phyloP scores from a whole-genome alignment of 1,284 basidiomycete genomes.

The Peniophora sp. region DNA sequence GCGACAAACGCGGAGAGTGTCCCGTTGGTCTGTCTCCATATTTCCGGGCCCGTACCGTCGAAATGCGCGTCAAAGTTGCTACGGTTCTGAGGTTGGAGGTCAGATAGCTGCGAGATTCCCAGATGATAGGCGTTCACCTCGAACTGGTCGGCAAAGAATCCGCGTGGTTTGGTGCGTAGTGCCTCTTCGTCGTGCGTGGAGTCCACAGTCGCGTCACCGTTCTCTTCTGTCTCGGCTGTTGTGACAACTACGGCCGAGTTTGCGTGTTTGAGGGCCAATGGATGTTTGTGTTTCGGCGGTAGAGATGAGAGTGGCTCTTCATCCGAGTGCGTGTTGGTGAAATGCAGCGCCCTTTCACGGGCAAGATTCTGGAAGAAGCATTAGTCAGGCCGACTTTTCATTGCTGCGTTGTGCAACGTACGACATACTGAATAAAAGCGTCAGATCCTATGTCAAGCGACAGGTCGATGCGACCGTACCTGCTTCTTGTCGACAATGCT shows the following conservation, averaged over 20 bases:
- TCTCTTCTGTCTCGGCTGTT: conserved; percentile 30
- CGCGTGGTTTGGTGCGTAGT: conserved; percentile 44
- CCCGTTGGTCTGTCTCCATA: conserved; percentile 89
- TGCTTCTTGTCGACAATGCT: conserved; percentile 94
- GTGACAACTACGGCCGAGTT: conserved; percentile 51
- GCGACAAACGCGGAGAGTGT: conserved; percentile 82
- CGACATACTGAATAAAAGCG: conserved; percentile 35
- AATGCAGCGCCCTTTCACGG: conserved; percentile 64
- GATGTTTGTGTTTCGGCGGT: conserved; percentile 18
- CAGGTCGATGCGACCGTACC: conserved; percentile 33
- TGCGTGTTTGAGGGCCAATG: conserved; percentile 27
- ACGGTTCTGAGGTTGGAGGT: conserved; percentile 49
- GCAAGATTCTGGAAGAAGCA: conserved; percentile 63
- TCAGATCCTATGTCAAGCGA: conserved; percentile 1
- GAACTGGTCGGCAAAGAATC: conserved; percentile 94
- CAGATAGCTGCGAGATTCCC: neutral
- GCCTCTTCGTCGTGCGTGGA: conserved; percentile 33
- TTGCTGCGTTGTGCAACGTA: conserved; percentile 23
- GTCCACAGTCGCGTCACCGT: conserved; percentile 1
- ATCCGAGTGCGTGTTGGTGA: conserved; percentile 42
- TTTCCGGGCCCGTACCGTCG: conserved; percentile 89
- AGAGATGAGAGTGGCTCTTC: conserved; percentile 13
- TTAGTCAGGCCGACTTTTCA: neutral
- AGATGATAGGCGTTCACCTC: conserved; percentile 43
- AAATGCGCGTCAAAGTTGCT: conserved; percentile 91